Evolutionary conservation across 352 stramenopile species (phyloP).

Genomic region (Phytophthora pseudosyringae): DNA sequence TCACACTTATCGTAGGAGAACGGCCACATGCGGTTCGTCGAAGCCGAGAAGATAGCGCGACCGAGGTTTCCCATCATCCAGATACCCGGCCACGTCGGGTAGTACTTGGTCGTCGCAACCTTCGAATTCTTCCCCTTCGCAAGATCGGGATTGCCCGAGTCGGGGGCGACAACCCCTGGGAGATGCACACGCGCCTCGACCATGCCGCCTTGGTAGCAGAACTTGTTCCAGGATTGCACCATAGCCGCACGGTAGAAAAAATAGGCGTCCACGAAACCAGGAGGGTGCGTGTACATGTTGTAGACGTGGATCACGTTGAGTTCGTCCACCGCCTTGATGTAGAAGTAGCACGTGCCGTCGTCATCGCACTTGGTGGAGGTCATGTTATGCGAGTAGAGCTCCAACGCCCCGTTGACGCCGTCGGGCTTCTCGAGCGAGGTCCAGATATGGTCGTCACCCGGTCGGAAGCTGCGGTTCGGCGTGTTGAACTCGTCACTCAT

Average conservation of each 20-base stretch:
- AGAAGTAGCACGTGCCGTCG: conserved; percentile 60
- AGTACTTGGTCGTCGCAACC: conserved; percentile 65
- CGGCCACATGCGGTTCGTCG: conserved; percentile 96
- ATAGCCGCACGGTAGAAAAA: conserved; percentile 80
- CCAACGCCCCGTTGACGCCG: conserved; percentile 87
- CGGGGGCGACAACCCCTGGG: conserved; percentile 66
- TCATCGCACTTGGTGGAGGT: conserved; percentile 54
- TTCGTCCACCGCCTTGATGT: conserved; percentile 47
- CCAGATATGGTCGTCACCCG: conserved; percentile 94
- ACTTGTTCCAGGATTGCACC: conserved; percentile 95
- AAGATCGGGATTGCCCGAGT: conserved; percentile 53
- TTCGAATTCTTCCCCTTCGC: conserved; percentile 51
- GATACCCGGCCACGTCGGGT: conserved; percentile 94
- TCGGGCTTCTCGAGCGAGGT: conserved; percentile 95
- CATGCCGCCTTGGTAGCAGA: conserved; percentile 95
- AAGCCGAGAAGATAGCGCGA: conserved; percentile 94
- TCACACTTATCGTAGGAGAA: conserved; percentile 96
- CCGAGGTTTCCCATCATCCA: conserved; percentile 97
- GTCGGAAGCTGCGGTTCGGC: conserved; percentile 85
- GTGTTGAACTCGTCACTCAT: conserved; percentile 97
- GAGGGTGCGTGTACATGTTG: conserved; percentile 63
- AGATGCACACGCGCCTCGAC: conserved; percentile 91
- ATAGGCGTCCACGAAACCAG: conserved; percentile 48
- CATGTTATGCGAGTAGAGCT: conserved; percentile 92
- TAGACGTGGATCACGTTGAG: conserved; percentile 53